Evolutionary conservation across 2,329 filamentous ascomycete species (phyloP), one percentile per base, ranked within the genome.

Genomic region (Pseudocercospora vitis): DNA sequence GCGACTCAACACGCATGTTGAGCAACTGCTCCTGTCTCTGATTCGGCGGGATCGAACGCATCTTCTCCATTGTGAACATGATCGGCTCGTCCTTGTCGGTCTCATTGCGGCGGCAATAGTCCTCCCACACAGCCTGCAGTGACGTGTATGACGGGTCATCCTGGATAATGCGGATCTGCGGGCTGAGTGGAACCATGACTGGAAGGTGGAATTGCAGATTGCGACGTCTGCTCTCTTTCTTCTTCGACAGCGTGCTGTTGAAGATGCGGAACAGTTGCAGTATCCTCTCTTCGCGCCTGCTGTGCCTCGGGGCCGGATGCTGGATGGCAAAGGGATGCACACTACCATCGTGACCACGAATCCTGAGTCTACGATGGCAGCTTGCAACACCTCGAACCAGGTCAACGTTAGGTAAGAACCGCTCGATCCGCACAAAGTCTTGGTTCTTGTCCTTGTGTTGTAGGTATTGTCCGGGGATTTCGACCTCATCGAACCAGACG

Each of bases 361-460:
- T 97, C 76, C 91, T 96, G 63, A 99, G 81, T 42, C 95, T 84
- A 26, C 94, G 85, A 73, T 97, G 92, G 47, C 92, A 97, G 24
- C 91, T 87, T 50, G 91, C 91, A 64, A 95, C 90, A 7, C 87
- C 89, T 51, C 94, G 86, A 35, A 99, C 89, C 48, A 97, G 80
- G 64, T 99, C 92, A 16, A 99, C 91, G 61, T 94, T 89, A 7
- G 95, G 91, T 64, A 99, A 75, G 82, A 99, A 99, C 19, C 92
- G 87, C 71, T 99, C 95, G 61, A 99, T 97, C 40, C 91, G 87
- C 61, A 99, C 87, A 69, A 99, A 99, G 71, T 99, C 94, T 65
- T 95, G 91, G 71, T 99, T 99, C 81, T 97, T 99, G 67, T 99
- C 95, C 72, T 94, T 95, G 75, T 96, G 94, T 69, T 95, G 86